These are phyloP conservation scores for Podospora australis DNA, from an alignment of 495 filamentous ascomycete genomes.

Conservation along the genomic window DNA sequence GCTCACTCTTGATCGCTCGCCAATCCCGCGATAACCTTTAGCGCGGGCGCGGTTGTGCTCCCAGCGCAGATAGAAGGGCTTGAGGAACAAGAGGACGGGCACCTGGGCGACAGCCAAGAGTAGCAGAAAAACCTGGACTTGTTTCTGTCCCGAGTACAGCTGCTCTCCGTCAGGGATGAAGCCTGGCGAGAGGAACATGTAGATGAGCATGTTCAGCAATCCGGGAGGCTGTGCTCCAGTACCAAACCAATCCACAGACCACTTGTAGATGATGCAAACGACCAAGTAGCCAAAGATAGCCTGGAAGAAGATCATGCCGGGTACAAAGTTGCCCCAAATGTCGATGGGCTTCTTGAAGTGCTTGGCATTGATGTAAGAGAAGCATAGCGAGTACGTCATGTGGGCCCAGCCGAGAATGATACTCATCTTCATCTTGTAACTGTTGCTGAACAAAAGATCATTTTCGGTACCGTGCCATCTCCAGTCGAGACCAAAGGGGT, in stretches of 20 bases:
- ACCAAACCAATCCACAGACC: constrained; percentile 80
- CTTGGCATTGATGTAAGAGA: constrained; percentile 86
- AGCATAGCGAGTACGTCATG: constrained; percentile 96
- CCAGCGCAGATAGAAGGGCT: constrained; percentile 86
- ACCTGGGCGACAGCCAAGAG: constrained; percentile 80
- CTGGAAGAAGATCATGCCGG: constrained; percentile 99
- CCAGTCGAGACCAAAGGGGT: constrained; percentile 96
- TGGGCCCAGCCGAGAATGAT: constrained; percentile 93
- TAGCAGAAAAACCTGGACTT: constrained; percentile 71
- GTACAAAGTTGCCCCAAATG: constrained; percentile 93
- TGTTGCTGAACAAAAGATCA: constrained; percentile 88
- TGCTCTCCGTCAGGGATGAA: constrained; percentile 54
- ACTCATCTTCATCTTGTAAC: constrained; percentile 99
- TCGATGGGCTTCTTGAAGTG: constrained; percentile 93
- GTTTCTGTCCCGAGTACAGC: constrained; percentile 70
- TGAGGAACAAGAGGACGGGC: constrained; percentile 85
- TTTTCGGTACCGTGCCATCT: constrained; percentile 95
- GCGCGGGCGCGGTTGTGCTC: constrained; percentile 87
- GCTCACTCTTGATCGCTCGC: constrained; percentile 77
- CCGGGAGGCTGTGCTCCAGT: constrained; percentile 65
- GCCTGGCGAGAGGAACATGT: constrained; percentile 94
- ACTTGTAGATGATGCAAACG: constrained; percentile 92
- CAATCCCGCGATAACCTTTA: constrained; percentile 85
- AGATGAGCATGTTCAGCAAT: constrained; percentile 97
- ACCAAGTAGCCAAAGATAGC: constrained; percentile 97